A percentile compares a stretch with the other conserved stretches of the same genome.
Conservation (phyloP, 2,329 filamentous ascomycete species). For the Metarhizium sp. region DNA sequence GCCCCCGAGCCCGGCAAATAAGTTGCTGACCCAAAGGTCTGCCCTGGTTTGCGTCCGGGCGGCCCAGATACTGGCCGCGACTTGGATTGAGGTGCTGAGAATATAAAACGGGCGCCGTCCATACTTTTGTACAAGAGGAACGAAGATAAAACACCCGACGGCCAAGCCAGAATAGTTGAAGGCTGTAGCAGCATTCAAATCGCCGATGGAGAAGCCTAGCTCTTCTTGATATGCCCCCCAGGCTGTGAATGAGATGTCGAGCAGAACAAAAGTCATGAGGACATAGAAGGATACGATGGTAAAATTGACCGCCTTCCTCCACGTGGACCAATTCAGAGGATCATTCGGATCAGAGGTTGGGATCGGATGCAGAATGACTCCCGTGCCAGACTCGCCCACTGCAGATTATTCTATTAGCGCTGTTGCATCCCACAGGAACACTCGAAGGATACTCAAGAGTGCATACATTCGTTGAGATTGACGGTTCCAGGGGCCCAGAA, state of each 20-base stretch:
- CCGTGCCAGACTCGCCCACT: background rate
- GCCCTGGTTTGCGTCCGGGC: constrained; percentile 8
- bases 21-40: constrained; percentile 10
- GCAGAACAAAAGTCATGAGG: background rate
- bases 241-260: background rate
- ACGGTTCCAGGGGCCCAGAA: background rate
- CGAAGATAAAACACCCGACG: constrained; percentile 14
- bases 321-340: background rate
- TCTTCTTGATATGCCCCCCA: background rate
- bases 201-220: background rate
- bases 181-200: background rate
- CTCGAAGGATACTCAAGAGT: too few relatives aligned
- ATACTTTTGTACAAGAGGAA: constrained; percentile 24
- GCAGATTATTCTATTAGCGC: background rate
- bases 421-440: too few relatives aligned
- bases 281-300: background rate
- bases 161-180: background rate
- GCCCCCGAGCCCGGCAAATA: constrained; percentile 23
- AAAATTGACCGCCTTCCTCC: background rate
- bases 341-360: background rate
- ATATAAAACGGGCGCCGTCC: constrained; percentile 24
- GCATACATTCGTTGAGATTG: background rate
- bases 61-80: constrained; percentile 9
- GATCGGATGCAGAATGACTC: background rate
- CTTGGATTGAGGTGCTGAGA: constrained; percentile 9